Conservation (phyloP, 768 basidiomycete genomes). For the Pleurotus citrinopileatus region DNA sequence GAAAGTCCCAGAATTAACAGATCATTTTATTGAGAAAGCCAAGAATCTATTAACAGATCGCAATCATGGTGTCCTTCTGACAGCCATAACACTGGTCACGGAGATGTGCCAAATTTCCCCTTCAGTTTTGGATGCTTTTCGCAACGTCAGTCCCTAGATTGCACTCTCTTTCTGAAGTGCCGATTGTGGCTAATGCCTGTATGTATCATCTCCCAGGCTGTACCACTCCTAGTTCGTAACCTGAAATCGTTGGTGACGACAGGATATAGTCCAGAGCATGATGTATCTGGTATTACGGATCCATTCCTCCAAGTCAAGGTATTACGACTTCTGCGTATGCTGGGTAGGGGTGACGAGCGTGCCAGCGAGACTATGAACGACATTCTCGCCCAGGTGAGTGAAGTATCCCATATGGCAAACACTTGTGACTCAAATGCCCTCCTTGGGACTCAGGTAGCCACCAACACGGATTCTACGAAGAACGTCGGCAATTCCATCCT, state of each 20-base stretch:
- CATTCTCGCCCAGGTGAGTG: conserved; percentile 84
- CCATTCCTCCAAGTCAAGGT: conserved; percentile 95
- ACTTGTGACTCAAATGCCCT: not conserved
- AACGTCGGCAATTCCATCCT: conserved; percentile 98
- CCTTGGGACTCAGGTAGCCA: conserved; percentile 85
- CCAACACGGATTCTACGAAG: conserved; percentile 96
- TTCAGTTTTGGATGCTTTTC: conserved; percentile 76
- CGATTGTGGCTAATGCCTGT: not conserved
- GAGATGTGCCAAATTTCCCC: conserved; percentile 90
- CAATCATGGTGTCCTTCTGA: conserved; percentile 93
- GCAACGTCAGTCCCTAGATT: conserved; percentile 60
- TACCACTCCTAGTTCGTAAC: conserved; percentile 90
- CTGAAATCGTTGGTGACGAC: conserved; percentile 94
- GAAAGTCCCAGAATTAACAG: conserved; percentile 92
- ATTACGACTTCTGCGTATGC: conserved; percentile 80
- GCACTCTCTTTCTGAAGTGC: conserved; percentile 1
- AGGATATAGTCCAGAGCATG: conserved; percentile 97
- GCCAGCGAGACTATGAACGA: conserved; percentile 99
- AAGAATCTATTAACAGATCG: conserved; percentile 92
- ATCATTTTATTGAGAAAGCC: conserved; percentile 86
- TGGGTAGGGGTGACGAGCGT: conserved; percentile 80
- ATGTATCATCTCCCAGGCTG: conserved; percentile 51
- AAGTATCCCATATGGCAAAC: not conserved
- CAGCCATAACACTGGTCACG: conserved; percentile 91
- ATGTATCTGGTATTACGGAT: conserved; percentile 98